Evolutionary conservation across 2,329 filamentous ascomycete genomes (phyloP).

Genomic region (Claviceps sp.): DNA sequence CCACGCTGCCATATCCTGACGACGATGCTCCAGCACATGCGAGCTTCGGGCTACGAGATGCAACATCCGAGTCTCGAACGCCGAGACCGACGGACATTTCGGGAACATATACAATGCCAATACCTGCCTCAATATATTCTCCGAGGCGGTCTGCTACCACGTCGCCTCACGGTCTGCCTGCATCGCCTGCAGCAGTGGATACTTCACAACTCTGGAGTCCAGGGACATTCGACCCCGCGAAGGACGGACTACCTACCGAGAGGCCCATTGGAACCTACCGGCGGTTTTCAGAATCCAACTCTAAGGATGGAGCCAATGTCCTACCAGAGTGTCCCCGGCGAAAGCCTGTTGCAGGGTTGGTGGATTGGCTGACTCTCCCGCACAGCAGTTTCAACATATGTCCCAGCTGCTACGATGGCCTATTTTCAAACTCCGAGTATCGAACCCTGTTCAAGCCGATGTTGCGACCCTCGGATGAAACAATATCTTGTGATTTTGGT

Average conservation of each 20-base stretch:
- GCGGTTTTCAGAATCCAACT: constrained; percentile 35
- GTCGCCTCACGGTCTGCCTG: background rate
- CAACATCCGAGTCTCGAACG: background rate
- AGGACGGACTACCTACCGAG: constrained; percentile 21
- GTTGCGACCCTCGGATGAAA: constrained; percentile 41
- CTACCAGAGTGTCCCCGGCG: constrained; percentile 60
- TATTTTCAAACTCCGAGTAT: constrained; percentile 58
- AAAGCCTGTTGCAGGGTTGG: constrained; percentile 44
- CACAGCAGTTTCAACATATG: constrained; percentile 68
- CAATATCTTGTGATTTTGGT: constrained; percentile 66
- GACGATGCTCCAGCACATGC: constrained; percentile 16
- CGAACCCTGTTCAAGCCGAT: constrained; percentile 47
- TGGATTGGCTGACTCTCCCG: constrained; percentile 72
- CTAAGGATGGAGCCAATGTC: constrained; percentile 12
- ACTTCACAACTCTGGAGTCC: constrained; percentile 30
- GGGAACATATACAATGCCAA: constrained; percentile 14
- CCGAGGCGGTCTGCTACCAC: background rate
- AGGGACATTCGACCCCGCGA: constrained; percentile 28
- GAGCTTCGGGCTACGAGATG: constrained; percentile 12
- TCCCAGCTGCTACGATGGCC: constrained; percentile 59
- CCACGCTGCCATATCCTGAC: constrained; percentile 25
- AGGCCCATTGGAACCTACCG: constrained; percentile 33
- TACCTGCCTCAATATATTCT: background rate
- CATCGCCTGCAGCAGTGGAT: constrained; percentile 3
- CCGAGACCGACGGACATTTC: constrained; percentile 1